Base-by-base conservation (phyloP, 1,139 yeast species). In the Diutina pseudorugosa region DNA sequence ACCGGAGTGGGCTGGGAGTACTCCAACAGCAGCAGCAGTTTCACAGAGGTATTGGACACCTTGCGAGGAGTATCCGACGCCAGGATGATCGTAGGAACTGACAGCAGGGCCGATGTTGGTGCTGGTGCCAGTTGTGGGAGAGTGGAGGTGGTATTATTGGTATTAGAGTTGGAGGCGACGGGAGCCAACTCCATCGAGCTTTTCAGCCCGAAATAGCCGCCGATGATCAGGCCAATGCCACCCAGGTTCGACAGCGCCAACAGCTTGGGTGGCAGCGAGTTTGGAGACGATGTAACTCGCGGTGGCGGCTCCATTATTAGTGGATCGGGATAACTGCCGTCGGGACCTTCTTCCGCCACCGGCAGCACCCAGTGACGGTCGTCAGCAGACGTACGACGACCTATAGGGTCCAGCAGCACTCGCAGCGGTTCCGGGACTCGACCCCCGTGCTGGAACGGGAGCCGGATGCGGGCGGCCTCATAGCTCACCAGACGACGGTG, bases 171-270 rank as follows among this genome's bases (percentile, higher is more conserved):
- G 3, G 27, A n/a, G n/a, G 47, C 14, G 1, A 16, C 8, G 4
- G 18, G 49, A 2, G 40, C n/a, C 18, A 45, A 19, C 16, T 45
- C 64, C 30, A 62, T 53, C 48, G 68, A 64, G 53, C 66, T 65
- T 52, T 59, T 61, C 52, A 68, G n/a, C 5, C 41, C 65, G 55
- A 65, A 63, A 52, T 64, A 69, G 18, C 65, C 64, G 9, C 69
- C 68, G 25, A 69, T 63, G 18, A 69, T 65, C 64, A 65, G 68
- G 4, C 68, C 69, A 2, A 68, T 57, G 8, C 40, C 20, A n/a
- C 20, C 40, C 40, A 27, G 40, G 21, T 23, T 25, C 7, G 36
- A 33, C 47, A 43, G 47, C 20, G 47, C 8, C n/a, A 41, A 6
- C 25, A 41, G 45, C 3, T 23, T 43, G 2, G 33, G 16, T 8